Percentiles rank a stretch among this genome's conserved stretches.
These are phyloP conservation scores for Pichia sp. DNA, from an alignment of 1,139 yeast genomes.

Conservation along the genomic window DNA sequence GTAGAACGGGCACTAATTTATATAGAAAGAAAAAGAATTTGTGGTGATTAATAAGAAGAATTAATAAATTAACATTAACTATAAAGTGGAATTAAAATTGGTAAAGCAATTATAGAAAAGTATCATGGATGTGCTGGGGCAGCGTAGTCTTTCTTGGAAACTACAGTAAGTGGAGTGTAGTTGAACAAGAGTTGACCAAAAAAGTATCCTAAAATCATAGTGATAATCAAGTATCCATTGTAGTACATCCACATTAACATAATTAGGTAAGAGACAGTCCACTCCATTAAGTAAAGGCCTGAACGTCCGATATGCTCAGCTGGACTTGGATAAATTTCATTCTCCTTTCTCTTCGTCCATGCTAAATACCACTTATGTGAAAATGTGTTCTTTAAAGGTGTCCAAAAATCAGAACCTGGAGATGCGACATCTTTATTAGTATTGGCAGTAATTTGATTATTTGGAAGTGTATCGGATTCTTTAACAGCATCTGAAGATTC, in stretches of 20 bases:
- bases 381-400: slow-evolving; percentile 32
- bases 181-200: slow-evolving; percentile 50
- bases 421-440: not conserved
- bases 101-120: not conserved
- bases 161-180: slow-evolving; percentile 34
- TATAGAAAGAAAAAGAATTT: too few relatives aligned
- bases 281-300: slow-evolving; percentile 46
- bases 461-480: too few relatives aligned
- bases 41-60: too few relatives aligned
- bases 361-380: slow-evolving; percentile 38
- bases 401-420: slow-evolving; percentile 18
- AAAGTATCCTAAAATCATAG: slow-evolving; percentile 57
- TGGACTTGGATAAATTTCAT: slow-evolving; percentile 33
- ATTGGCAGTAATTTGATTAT: too few relatives aligned
- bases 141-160: slow-evolving; percentile 1
- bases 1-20: too few relatives aligned
- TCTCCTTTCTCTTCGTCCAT: slow-evolving; percentile 14
- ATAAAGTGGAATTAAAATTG: not conserved
- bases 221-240: slow-evolving; percentile 61
- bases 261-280: slow-evolving; percentile 58
- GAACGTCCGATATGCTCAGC: slow-evolving; percentile 47
- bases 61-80: too few relatives aligned
- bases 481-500: not conserved
- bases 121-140: slow-evolving; percentile 2
- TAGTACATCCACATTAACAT: slow-evolving; percentile 72